Percentiles rank a stretch among this genome's conserved stretches.
Conservation (phyloP, 2,329 filamentous ascomycete species). For the Penicillium sp. region DNA sequence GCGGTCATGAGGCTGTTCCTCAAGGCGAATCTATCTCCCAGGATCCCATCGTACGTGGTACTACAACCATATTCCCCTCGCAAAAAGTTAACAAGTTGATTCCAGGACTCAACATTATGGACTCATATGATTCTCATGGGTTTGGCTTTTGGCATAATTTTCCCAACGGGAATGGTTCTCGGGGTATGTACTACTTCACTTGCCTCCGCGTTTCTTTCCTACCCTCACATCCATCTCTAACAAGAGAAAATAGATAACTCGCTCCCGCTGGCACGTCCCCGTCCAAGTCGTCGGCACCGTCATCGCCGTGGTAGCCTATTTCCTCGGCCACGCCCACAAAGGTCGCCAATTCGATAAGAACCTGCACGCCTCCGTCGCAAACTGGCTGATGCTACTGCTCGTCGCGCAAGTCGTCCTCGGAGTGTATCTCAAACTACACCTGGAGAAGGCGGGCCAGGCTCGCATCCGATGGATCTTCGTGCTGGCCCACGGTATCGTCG, state of each 20-base stretch:
- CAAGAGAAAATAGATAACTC: conserved; percentile 64
- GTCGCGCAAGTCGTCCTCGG: conserved; percentile 75
- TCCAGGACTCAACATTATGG: conserved; percentile 80
- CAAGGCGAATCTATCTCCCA: conserved; percentile 68
- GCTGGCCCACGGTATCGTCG: conserved; percentile 73
- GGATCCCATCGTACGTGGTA: conserved; percentile 67
- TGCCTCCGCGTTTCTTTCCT: neutral
- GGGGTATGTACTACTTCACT: conserved; percentile 60
- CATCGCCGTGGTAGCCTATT: conserved; percentile 80
- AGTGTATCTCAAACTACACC: conserved; percentile 83
- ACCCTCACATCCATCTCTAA: neutral
- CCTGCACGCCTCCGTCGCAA: conserved; percentile 78
- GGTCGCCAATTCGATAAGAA: conserved; percentile 83
- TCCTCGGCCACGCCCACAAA: conserved; percentile 85
- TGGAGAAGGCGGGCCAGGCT: conserved; percentile 79
- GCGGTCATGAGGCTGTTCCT: conserved; percentile 60
- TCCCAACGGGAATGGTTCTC: conserved; percentile 91
- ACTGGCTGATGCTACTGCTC: conserved; percentile 76
- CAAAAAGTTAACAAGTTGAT: conserved; percentile 4
- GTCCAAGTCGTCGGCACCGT: conserved; percentile 72
- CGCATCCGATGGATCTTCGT: conserved; percentile 72
- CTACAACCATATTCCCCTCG: neutral
- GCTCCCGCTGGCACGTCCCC: conserved; percentile 92
- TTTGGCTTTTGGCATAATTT: conserved; percentile 85
- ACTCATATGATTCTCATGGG: conserved; percentile 87